These are phyloP conservation scores for Bryoglossum gracile DNA, from an alignment of 495 filamentous ascomycete genomes.

Conservation along the genomic window DNA sequence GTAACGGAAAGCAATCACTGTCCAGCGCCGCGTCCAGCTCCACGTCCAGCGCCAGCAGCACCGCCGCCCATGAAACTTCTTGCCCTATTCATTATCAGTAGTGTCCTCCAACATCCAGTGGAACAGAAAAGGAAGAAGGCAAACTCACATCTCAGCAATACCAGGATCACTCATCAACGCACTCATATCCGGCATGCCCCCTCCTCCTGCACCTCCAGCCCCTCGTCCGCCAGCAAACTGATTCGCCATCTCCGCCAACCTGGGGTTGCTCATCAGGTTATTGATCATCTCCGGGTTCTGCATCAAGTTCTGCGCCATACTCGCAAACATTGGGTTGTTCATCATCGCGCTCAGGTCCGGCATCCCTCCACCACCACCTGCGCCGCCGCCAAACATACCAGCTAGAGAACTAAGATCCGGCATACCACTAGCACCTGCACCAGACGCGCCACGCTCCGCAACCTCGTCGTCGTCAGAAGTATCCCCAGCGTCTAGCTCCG, in stretches of 20 bases:
- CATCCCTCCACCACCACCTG: constrained; percentile 56
- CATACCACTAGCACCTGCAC: constrained; percentile 63
- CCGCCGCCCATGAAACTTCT: constrained; percentile 78
- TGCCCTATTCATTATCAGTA: constrained; percentile 47
- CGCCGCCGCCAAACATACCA: constrained; percentile 58
- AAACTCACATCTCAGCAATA: constrained; percentile 86
- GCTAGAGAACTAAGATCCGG: constrained; percentile 70
- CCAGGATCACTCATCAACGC: constrained; percentile 82
- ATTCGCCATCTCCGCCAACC: constrained; percentile 72
- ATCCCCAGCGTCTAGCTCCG: constrained; percentile 46
- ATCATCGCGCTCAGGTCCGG: constrained; percentile 80
- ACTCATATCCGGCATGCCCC: constrained; percentile 74
- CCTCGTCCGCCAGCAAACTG: constrained; percentile 50
- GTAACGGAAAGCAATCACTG: constrained; percentile 2
- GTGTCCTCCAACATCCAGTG: constrained; percentile 1
- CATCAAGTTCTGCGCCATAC: constrained; percentile 96
- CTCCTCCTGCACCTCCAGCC: constrained; percentile 46
- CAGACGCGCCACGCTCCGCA: constrained; percentile 35
- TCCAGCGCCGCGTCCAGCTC: constrained; percentile 39
- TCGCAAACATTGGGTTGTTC: constrained; percentile 95
- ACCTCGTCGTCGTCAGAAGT: constrained; percentile 35
- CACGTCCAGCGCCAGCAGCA: constrained; percentile 40
- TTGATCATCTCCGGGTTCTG: constrained; percentile 85
- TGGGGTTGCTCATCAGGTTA: constrained; percentile 91
- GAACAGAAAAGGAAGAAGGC: constrained; percentile 1